Percentiles rank a stretch among this genome's conserved stretches.
These are phyloP conservation scores for Massariosphaeria phaeospora DNA, from an alignment of 495 filamentous ascomycete genomes.

Conservation along the genomic window DNA sequence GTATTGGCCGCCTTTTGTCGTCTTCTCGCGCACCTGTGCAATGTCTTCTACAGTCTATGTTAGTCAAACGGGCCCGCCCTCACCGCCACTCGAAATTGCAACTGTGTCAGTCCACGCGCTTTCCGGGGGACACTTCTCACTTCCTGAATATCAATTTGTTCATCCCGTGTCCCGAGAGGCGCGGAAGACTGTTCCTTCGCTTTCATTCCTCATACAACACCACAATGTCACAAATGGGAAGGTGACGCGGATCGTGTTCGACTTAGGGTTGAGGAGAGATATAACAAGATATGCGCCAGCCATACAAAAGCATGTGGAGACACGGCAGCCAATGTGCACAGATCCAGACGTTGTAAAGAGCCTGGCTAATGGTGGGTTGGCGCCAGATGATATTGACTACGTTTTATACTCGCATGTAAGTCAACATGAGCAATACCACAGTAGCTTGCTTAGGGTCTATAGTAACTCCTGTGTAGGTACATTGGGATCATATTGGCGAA, in stretches of 20 bases:
- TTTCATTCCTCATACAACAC: slow-evolving; percentile 44
- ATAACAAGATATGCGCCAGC: slow-evolving; percentile 36
- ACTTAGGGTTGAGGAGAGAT: slow-evolving; percentile 42
- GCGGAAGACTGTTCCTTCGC: slow-evolving; percentile 35
- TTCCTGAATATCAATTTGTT: slow-evolving; percentile 44
- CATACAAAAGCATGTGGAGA: slow-evolving; percentile 39
- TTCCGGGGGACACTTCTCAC: slow-evolving; percentile 37
- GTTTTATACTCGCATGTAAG: slow-evolving; percentile 43
- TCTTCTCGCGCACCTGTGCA: background rate
- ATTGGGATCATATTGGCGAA: slow-evolving; percentile 46
- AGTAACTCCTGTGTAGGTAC: slow-evolving; percentile 24
- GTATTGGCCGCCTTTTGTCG: background rate
- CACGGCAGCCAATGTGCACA: slow-evolving; percentile 38
- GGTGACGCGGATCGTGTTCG: slow-evolving; percentile 41
- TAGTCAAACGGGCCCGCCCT: slow-evolving; percentile 12
- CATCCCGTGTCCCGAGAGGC: slow-evolving; percentile 29
- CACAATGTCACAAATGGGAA: slow-evolving; percentile 14
- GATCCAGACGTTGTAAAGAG: slow-evolving; percentile 40
- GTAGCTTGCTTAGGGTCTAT: too few species aligned
- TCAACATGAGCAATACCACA: too few species aligned
- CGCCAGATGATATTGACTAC: slow-evolving; percentile 40
- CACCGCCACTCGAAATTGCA: slow-evolving; percentile 18
- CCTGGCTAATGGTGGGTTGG: slow-evolving; percentile 34
- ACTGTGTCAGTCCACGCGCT: slow-evolving; percentile 22
- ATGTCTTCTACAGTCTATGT: slow-evolving; percentile 13